Evolutionary conservation across 768 basidiomycete genomes (phyloP), one percentile per base, ranked within the genome.

Genomic region (Sarcodon aspratus): DNA sequence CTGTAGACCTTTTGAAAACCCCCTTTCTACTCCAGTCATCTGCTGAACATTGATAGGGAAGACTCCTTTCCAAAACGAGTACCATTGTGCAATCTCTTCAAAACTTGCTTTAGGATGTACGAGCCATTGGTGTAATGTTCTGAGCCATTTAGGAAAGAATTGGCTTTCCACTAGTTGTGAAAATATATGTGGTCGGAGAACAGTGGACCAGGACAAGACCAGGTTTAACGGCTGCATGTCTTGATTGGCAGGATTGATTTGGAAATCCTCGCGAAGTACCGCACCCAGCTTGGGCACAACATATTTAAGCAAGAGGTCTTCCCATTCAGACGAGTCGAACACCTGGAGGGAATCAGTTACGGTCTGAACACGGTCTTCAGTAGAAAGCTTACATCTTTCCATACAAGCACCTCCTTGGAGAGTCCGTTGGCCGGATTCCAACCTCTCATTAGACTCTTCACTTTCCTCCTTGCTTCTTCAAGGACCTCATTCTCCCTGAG

Each of bases 141-240:
- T 85, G 51, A 98, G 72, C 93, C 94, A 99, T 61, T 96, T 95
- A 4, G 92, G 89, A 75, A 97, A 97, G 71, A 98, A 95, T 58
- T 92, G 91, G 6, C 76, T 74, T 62, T 95, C 89, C 53, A 99
- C 68, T 10, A 99, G 69, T 59, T 93, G 88, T 1, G 81, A 74
- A 57, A 96, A 74, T 52, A 95, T 76, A 4, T 85, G 80, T 0
- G 79, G 65, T 7, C 88, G 82, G 34, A 98, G 71, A 48, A 89
- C 71, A 33, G 69, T 62, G 9, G 73, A 70, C 96, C 96, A 99
- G 1, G 71, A 69, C 40, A 97, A 69, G 13, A 92, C 86, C 47
- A 72, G 71, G 15, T 82, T 69, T 43, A 99, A 71, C 0, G 93
- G 87, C 18, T 71, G 71, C 81, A 98, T 85, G 57, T 90, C 78